Evolutionary conservation across 148 eudicot species (phyloP).

Genomic region (Suaeda aralocaspica): DNA sequence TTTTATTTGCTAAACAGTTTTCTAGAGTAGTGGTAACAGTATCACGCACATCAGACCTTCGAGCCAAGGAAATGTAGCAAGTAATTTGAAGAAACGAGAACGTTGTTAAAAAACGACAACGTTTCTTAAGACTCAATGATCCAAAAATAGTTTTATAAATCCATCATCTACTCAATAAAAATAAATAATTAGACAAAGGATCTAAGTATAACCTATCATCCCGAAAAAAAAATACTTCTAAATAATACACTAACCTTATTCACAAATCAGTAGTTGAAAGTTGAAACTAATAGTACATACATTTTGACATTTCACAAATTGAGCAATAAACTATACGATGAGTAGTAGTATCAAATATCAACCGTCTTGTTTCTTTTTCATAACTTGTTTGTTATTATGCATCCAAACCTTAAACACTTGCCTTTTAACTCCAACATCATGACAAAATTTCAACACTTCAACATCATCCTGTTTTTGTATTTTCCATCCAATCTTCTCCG

Average conservation of each 20-base stretch:
- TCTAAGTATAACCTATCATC: not conserved
- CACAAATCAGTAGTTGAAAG: not conserved
- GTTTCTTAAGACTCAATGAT: no score
- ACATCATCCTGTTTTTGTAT: constrained; percentile 26
- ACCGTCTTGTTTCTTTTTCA: constrained; percentile 11
- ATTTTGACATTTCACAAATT: no score
- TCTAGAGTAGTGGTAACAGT: no score
- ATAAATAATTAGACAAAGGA: no score
- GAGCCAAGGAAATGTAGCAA: no score
- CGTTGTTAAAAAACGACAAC: no score
- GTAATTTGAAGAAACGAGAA: no score
- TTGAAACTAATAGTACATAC: no score
- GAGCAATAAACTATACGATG: no score
- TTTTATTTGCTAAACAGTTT: no score
- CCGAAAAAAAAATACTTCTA: constrained; percentile 1
- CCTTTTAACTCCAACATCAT: constrained; percentile 28
- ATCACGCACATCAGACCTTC: no score
- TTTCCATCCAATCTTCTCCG: constrained; percentile 34
- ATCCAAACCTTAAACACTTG: constrained; percentile 43
- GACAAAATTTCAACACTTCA: constrained; percentile 22
- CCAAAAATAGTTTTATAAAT: not conserved
- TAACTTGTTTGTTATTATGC: constrained; percentile 37
- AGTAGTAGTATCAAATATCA: not conserved
- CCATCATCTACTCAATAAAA: no score
- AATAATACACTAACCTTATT: not conserved